Conservation (phyloP, 208 protist genomes). For the Leishmania braziliensis region DNA sequence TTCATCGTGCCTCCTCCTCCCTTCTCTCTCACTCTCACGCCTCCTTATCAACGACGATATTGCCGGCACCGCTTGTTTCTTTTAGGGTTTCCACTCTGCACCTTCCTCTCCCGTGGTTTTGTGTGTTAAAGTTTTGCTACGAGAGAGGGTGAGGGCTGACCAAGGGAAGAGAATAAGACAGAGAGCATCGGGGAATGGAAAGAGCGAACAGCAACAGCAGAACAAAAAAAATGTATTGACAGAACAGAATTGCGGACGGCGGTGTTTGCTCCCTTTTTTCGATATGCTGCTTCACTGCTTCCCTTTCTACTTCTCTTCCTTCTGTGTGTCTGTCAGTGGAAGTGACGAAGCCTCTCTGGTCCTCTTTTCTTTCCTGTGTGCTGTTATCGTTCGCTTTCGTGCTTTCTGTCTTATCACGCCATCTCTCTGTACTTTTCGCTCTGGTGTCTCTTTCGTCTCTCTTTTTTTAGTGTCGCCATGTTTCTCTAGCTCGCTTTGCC, state of each 20-base stretch:
- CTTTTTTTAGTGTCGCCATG: background rate
- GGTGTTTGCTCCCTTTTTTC: background rate
- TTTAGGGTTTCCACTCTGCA: background rate
- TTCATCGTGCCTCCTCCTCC: background rate
- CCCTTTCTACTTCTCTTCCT: background rate
- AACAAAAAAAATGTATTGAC: background rate
- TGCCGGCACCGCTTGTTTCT: background rate
- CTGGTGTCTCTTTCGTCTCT: background rate
- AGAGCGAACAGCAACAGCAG: background rate
- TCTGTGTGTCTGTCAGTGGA: background rate
- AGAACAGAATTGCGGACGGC: constrained; percentile 2
- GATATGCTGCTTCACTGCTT: background rate
- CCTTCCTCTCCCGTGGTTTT: background rate
- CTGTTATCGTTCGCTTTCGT: background rate
- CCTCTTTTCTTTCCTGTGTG: background rate
- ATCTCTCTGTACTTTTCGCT: background rate
- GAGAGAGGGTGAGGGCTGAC: background rate
- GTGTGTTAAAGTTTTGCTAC: background rate
- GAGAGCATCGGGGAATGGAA: background rate
- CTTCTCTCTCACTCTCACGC: background rate
- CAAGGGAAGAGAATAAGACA: too few relatives aligned
- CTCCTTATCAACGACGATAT: background rate
- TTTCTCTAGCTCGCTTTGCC: background rate
- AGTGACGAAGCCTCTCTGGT: background rate
- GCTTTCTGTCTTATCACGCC: background rate